Conservation (phyloP, 163 green algal species). For the Volvox carteri region DNA sequence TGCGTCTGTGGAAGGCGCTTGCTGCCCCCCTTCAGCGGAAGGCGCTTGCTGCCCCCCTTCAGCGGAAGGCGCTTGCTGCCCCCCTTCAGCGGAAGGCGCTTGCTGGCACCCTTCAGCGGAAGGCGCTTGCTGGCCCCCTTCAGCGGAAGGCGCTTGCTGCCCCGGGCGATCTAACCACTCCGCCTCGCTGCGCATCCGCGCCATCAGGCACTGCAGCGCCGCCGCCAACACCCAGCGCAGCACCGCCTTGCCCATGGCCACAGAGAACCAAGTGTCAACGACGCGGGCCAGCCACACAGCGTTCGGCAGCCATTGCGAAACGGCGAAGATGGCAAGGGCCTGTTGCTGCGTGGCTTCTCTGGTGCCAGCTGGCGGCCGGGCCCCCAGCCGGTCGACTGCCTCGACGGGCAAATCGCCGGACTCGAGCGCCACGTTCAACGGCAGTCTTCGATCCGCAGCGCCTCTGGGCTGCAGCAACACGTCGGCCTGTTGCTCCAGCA, state of each 20-base stretch:
- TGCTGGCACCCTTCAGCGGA: too few relatives aligned
- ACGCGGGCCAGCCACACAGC: background rate
- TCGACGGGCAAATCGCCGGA: background rate
- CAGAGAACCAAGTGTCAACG: background rate
- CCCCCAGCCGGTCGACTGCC: background rate
- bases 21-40: too few relatives aligned
- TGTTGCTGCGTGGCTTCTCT: background rate
- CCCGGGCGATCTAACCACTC: background rate
- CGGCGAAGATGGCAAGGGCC: background rate
- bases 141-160: background rate
- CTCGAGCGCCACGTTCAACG: background rate
- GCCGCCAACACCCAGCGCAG: background rate
- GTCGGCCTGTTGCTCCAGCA: constrained; percentile 23
- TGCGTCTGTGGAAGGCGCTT: too few relatives aligned
- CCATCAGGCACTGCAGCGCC: constrained; percentile 26
- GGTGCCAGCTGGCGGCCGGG: background rate
- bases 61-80: too few relatives aligned
- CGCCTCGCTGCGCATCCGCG: background rate
- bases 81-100: too few relatives aligned
- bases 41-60: too few relatives aligned
- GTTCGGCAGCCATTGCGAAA: constrained; percentile 21
- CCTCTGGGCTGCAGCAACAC: background rate
- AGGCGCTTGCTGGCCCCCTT: too few relatives aligned
- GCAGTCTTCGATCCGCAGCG: background rate
- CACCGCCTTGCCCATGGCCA: background rate